A percentile compares a stretch with the other conserved stretches of the same genome.
phyloP scores from a whole-genome alignment of 768 basidiomycete genomes.

The Tylopilus subfusipes region DNA sequence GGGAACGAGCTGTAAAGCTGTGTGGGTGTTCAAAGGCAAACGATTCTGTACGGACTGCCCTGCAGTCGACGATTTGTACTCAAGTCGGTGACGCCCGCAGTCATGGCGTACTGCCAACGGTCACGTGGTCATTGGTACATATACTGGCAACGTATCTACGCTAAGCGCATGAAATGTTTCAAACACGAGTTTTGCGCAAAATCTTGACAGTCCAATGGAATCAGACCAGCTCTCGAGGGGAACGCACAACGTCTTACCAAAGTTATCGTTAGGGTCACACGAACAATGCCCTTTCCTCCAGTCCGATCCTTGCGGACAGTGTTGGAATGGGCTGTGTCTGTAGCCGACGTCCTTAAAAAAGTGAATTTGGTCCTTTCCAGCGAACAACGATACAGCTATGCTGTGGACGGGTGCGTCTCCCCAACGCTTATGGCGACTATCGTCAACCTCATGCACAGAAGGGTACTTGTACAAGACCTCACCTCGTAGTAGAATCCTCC shows the following conservation, averaged over 20 bases:
- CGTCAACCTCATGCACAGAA: constrained; percentile 3
- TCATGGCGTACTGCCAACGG: not conserved
- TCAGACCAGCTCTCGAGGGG: constrained; percentile 3
- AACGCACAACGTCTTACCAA: constrained; percentile 45
- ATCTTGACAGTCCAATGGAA: constrained; percentile 8
- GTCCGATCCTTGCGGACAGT: constrained; percentile 75
- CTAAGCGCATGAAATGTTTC: constrained; percentile 27
- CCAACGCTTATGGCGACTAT: constrained; percentile 58
- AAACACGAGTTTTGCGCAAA: constrained; percentile 29
- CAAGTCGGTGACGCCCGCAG: not conserved
- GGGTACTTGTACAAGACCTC: not conserved
- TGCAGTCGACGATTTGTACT: not conserved
- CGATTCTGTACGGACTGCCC: not conserved
- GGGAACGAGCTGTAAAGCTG: not conserved
- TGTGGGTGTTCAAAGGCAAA: not conserved
- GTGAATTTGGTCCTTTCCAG: constrained; percentile 85
- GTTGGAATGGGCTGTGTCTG: constrained; percentile 91
- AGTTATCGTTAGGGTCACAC: constrained; percentile 73
- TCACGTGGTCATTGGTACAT: constrained; percentile 1
- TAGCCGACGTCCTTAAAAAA: constrained; percentile 96
- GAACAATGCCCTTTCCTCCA: constrained; percentile 82
- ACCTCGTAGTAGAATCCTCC: constrained; percentile 93
- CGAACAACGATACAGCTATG: constrained; percentile 87
- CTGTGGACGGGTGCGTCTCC: constrained; percentile 93
- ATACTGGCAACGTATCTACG: constrained; percentile 20